These are phyloP conservation scores for Dentipellis fragilis DNA, from an alignment of 768 basidiomycete genomes.

Conservation along the genomic window DNA sequence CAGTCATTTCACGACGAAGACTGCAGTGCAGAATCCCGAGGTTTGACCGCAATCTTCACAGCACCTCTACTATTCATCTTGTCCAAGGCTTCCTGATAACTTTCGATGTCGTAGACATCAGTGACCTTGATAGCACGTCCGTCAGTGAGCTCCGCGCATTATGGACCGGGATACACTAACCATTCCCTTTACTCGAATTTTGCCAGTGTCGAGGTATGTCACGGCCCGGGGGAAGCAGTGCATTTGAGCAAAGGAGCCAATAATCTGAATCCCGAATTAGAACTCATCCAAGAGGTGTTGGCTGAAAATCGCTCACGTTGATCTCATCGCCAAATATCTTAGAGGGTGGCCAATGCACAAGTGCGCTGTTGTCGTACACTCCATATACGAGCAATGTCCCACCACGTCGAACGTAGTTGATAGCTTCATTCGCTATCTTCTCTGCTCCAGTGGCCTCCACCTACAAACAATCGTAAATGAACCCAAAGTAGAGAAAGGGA, in stretches of 20 bases:
- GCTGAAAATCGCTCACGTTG: slow-evolving; percentile 22
- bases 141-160: background rate
- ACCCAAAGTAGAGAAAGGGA: background rate
- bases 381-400: slow-evolving; percentile 86
- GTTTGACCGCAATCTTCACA: slow-evolving; percentile 42
- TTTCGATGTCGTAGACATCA: slow-evolving; percentile 43
- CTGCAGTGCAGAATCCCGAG: slow-evolving; percentile 5
- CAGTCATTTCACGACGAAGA: too few species aligned
- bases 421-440: slow-evolving; percentile 74
- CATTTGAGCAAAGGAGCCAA: slow-evolving; percentile 85
- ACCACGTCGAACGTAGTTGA: slow-evolving; percentile 81
- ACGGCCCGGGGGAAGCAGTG: slow-evolving; percentile 88
- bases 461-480: background rate
- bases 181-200: slow-evolving; percentile 73
- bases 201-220: slow-evolving; percentile 80
- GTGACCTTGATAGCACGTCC: slow-evolving; percentile 30
- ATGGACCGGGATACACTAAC: slow-evolving; percentile 25
- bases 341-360: slow-evolving; percentile 78
- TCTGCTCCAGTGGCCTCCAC: slow-evolving; percentile 76
- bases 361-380: slow-evolving; percentile 80
- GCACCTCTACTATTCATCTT: slow-evolving; percentile 50
- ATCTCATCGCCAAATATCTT: slow-evolving; percentile 76
- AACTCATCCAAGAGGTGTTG: too few species aligned
- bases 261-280: slow-evolving; percentile 40
- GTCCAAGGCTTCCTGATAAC: slow-evolving; percentile 59